Conservation (phyloP, 352 stramenopile genomes). For the Pythium plurisporium region DNA sequence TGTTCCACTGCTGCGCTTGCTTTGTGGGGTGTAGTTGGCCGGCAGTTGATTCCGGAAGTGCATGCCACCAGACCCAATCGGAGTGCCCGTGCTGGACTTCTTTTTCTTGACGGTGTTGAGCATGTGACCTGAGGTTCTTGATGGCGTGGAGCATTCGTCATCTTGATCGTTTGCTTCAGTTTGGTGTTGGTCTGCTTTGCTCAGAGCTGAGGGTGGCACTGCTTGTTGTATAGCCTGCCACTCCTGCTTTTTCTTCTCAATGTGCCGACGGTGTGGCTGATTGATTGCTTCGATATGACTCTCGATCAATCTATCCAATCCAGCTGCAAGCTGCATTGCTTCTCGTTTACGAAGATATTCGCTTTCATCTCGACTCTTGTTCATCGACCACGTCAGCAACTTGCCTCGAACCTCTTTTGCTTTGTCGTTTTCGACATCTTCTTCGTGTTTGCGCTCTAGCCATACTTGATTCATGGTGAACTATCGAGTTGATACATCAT, state of each 20-base stretch:
- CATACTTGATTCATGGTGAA: constrained; percentile 70
- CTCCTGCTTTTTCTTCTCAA: constrained; percentile 19
- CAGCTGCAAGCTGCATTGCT: constrained; percentile 47
- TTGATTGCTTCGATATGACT: constrained; percentile 15
- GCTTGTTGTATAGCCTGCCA: constrained; percentile 17
- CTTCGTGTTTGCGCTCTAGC: constrained; percentile 46
- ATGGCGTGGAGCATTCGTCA: neutral
- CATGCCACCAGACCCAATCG: constrained; percentile 43
- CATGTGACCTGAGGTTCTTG: neutral
- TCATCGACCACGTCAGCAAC: constrained; percentile 54
- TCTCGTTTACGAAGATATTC: constrained; percentile 65
- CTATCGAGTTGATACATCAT: no score
- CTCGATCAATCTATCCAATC: constrained; percentile 32
- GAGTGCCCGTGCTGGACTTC: constrained; percentile 20
- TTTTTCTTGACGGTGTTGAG: constrained; percentile 22
- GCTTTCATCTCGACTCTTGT: constrained; percentile 61
- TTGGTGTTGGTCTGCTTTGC: neutral
- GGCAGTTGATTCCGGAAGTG: constrained; percentile 72
- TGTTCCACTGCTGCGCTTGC: constrained; percentile 14
- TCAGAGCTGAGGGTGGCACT: neutral
- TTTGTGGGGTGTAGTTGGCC: constrained; percentile 50
- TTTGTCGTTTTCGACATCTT: constrained; percentile 39
- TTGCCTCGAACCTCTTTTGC: constrained; percentile 41
- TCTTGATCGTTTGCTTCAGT: neutral
- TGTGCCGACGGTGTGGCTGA: neutral